A percentile compares a stretch with the other conserved stretches of the same genome.
Conservation (phyloP, 306 rosid genomes). For the Gastrolobium villosum region DNA sequence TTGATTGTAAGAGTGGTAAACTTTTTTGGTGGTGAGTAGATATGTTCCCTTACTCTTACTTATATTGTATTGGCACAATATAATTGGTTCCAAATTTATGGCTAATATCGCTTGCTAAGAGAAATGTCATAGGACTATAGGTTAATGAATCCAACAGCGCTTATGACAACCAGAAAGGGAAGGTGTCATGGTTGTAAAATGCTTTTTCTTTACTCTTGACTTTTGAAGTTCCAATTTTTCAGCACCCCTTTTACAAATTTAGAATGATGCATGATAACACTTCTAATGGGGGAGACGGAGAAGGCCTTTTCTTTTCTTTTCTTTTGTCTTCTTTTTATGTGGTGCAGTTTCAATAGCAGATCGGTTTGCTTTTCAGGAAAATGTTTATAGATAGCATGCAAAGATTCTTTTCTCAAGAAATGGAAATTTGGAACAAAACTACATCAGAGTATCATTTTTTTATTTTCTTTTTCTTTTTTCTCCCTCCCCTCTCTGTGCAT, state of each 20-base stretch:
- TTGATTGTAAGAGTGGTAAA: too few species aligned
- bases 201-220: conserved; percentile 47
- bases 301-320: conserved; percentile 19
- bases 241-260: conserved; percentile 43
- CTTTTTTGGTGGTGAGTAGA: too few species aligned
- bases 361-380: conserved; percentile 44
- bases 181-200: conserved; percentile 55
- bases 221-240: conserved; percentile 51
- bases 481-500: background rate
- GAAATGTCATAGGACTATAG: background rate
- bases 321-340: conserved; percentile 36
- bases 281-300: conserved; percentile 23
- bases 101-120: conserved; percentile 29
- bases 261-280: conserved; percentile 52
- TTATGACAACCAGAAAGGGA: conserved; percentile 50
- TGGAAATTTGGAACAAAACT: conserved; percentile 41
- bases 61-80: conserved; percentile 36
- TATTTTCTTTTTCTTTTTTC: background rate
- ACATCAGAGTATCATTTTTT: background rate
- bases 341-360: conserved; percentile 35
- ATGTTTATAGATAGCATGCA: conserved; percentile 36
- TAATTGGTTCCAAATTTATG: conserved; percentile 43
- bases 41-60: too few species aligned
- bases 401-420: conserved; percentile 42
- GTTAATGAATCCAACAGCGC: conserved; percentile 19